These are phyloP conservation scores for Fraxinus sp. DNA, from an alignment of 305 asterid genomes.

Conservation along the genomic window DNA sequence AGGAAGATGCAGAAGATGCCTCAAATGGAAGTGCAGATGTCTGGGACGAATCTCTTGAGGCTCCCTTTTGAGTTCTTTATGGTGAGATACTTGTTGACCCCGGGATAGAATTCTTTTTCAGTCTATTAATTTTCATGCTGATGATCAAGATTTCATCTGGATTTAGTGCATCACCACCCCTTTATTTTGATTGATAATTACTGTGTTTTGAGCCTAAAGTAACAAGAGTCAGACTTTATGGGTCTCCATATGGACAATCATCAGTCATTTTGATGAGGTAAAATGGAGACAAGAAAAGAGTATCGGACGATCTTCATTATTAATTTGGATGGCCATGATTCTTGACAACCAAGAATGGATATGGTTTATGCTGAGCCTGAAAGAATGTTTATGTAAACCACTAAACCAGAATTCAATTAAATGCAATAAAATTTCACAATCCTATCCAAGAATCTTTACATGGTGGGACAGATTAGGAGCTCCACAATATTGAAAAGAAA, in stretches of 20 bases:
- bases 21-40: conserved; percentile 99
- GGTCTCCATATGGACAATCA: conserved; percentile 5
- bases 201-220: not conserved
- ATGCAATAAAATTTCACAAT: not conserved
- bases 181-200: not conserved
- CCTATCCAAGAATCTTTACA: not conserved
- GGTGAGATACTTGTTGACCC: conserved; percentile 40
- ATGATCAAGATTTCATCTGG: conserved; percentile 5
- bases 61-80: conserved; percentile 73
- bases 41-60: conserved; percentile 99
- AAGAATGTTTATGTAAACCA: not conserved
- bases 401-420: not conserved
- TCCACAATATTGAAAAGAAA: not conserved
- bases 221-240: conserved; percentile 16
- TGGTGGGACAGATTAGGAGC: not conserved
- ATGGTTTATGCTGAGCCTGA: not conserved
- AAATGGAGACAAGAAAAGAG: not conserved
- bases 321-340: not conserved
- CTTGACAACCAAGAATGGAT: conserved; percentile 3
- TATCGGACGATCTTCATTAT: not conserved
- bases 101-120: not conserved
- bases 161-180: not conserved
- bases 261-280: not conserved
- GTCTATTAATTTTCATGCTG: conserved; percentile 12
- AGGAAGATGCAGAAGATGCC: conserved; percentile 99